Evolutionary conservation across 139 green algal species (phyloP).

Genomic region (Chlamydomonas sp.): DNA sequence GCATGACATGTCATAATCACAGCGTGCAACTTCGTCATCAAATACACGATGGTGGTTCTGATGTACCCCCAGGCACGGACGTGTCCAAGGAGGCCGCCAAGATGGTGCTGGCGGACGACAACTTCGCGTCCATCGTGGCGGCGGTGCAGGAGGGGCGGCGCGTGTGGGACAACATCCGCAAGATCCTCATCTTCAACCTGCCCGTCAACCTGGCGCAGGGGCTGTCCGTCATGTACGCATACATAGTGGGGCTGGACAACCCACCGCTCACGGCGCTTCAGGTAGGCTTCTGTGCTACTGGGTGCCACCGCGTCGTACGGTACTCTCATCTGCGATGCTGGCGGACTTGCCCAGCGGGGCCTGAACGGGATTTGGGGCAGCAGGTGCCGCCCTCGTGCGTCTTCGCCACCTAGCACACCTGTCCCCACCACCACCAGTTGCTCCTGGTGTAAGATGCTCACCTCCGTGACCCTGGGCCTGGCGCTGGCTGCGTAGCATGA

Average conservation of each 20-base stretch:
- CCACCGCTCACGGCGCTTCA: conserved; percentile 54
- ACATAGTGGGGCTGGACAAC: conserved; percentile 87
- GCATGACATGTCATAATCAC: too few species aligned
- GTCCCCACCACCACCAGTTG: background rate
- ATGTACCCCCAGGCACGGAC: conserved; percentile 69
- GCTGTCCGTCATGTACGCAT: conserved; percentile 90
- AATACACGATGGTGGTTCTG: conserved; percentile 93
- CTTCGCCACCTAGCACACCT: too few species aligned
- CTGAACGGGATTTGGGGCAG: too few species aligned
- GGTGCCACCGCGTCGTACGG: too few species aligned
- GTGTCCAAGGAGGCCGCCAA: conserved; percentile 93
- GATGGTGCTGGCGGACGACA: conserved; percentile 95
- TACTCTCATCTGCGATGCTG: too few species aligned
- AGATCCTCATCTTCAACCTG: conserved; percentile 61
- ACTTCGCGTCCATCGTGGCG: conserved; percentile 93
- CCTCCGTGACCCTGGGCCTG: conserved; percentile 18
- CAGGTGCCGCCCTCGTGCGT: too few species aligned
- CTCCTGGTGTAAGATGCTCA: conserved; percentile 2
- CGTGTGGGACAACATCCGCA: conserved; percentile 91
- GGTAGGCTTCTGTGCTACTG: background rate
- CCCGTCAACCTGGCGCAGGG: conserved; percentile 68
- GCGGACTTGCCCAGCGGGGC: too few species aligned
- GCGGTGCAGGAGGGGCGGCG: conserved; percentile 89
- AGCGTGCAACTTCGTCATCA: too few species aligned
- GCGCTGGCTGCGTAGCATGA: conserved; percentile 22